Percentiles rank a stretch among this genome's conserved stretches.
Conservation (phyloP, 768 basidiomycete genomes). For the Macrocybe gigantea region DNA sequence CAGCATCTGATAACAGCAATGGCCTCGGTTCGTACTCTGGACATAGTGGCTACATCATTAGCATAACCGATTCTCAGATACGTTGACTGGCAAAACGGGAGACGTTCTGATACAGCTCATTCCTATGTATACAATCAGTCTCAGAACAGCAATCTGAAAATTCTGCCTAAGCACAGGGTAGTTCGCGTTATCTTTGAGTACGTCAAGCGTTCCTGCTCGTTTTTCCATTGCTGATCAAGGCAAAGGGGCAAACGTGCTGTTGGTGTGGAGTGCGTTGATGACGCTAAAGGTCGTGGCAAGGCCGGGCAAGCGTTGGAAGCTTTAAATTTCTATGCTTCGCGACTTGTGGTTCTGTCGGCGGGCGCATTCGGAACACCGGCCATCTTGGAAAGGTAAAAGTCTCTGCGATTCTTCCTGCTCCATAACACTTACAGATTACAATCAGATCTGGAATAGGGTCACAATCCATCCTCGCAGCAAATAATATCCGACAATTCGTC, state of each 20-base stretch:
- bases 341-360: conserved; percentile 43
- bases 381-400: conserved; percentile 41
- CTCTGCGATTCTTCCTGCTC: background rate
- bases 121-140: conserved; percentile 44
- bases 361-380: conserved; percentile 53
- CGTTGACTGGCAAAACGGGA: conserved; percentile 43
- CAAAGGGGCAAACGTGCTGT: conserved; percentile 33
- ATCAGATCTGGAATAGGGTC: conserved; percentile 62
- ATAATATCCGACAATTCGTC: conserved; percentile 43
- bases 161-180: conserved; percentile 36
- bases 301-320: conserved; percentile 4
- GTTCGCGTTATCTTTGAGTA: conserved; percentile 46
- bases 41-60: background rate
- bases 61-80: conserved; percentile 33
- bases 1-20: conserved; percentile 29
- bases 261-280: conserved; percentile 47
- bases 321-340: conserved; percentile 23
- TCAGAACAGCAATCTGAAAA: conserved; percentile 33
- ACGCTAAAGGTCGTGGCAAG: conserved; percentile 18
- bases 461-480: conserved; percentile 34
- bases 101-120: conserved; percentile 51
- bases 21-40: conserved; percentile 40
- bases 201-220: conserved; percentile 2
- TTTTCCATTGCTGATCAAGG: background rate
- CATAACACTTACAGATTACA: background rate